A percentile compares a stretch with the other conserved stretches of the same genome.
Evolutionary conservation across 2,329 filamentous ascomycete species (phyloP).

Genomic region (Talaromyces sp.): DNA sequence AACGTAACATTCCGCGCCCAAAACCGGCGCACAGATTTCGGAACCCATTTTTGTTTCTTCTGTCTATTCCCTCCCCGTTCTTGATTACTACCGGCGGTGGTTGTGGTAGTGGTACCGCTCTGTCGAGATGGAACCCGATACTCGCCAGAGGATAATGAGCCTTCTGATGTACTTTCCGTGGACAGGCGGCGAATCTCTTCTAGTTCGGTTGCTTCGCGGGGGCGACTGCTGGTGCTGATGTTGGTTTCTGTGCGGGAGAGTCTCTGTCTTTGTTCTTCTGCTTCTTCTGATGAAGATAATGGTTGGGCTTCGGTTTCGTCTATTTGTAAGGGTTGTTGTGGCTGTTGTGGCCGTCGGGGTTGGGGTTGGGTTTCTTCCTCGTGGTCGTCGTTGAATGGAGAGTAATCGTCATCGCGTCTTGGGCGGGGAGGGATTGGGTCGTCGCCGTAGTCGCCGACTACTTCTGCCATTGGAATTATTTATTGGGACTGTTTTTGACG

Average conservation of each 20-base stretch:
- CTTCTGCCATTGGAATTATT: conserved; percentile 8
- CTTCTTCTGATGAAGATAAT: neutral
- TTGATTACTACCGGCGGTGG: conserved; percentile 14
- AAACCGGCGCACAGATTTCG: conserved; percentile 70
- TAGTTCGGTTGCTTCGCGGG: conserved; percentile 21
- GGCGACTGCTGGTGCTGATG: conserved; percentile 10
- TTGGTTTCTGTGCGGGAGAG: conserved; percentile 9
- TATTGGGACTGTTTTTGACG: neutral
- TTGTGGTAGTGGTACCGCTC: conserved; percentile 10
- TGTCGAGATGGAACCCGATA: conserved; percentile 29
- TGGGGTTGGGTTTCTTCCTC: neutral
- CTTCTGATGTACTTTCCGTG: conserved; percentile 18
- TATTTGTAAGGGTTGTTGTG: neutral
- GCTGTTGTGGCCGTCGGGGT: neutral
- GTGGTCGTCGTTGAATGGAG: neutral
- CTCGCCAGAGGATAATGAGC: conserved; percentile 37
- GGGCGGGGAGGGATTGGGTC: neutral
- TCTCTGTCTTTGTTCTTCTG: neutral
- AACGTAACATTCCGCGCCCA: conserved; percentile 63
- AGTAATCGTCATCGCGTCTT: neutral
- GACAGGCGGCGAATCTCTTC: conserved; percentile 12
- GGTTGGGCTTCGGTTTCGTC: neutral
- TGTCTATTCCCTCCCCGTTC: neutral
- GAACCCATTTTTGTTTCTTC: conserved; percentile 51
- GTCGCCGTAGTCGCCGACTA: neutral